These are phyloP conservation scores for Phytophthora citrophthora DNA, from an alignment of 352 stramenopile genomes.

Conservation along the genomic window DNA sequence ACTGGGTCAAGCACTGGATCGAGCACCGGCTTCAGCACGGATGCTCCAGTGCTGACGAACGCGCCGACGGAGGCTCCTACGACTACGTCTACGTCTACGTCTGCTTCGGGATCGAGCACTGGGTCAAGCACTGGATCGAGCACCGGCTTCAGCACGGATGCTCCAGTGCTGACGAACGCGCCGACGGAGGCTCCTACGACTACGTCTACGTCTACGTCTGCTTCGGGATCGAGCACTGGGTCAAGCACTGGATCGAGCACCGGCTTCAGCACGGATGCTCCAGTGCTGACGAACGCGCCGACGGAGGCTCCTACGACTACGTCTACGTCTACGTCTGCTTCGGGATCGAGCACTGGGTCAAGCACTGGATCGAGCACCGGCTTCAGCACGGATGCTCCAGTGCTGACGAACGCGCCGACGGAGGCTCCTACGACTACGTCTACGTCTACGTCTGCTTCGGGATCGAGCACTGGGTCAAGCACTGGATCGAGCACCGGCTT, in stretches of 20 bases:
- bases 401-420: not conserved
- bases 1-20: not conserved
- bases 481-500: not conserved
- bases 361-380: not conserved
- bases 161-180: not conserved
- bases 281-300: constrained; percentile 12
- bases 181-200: not conserved
- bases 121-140: not conserved
- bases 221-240: not conserved
- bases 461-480: not conserved
- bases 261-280: too few species aligned
- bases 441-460: not conserved
- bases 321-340: not conserved
- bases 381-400: not conserved
- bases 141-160: not conserved
- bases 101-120: not conserved
- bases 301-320: not conserved
- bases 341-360: not conserved
- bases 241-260: not conserved
- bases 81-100: not conserved
- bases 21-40: too few species aligned
- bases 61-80: not conserved
- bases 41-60: not conserved
- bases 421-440: not conserved
- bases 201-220: not conserved